phyloP scores from a whole-genome alignment of 2,329 filamentous ascomycete genomes.

The Nothomitra cinnamomea region DNA sequence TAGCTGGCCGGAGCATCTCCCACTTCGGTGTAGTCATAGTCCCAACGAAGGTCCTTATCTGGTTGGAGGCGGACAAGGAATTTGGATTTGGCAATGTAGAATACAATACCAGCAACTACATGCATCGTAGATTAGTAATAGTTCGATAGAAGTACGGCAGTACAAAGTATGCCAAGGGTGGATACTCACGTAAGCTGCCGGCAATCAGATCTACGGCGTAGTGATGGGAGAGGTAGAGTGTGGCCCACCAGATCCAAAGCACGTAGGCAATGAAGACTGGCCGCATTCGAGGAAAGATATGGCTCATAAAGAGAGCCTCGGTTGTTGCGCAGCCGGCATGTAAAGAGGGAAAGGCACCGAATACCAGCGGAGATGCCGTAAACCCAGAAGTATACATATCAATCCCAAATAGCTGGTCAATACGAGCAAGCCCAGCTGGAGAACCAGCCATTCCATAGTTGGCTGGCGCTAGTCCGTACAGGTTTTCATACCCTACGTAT shows the following conservation, averaged over 20 bases:
- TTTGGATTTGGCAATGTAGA: slow-evolving; percentile 63
- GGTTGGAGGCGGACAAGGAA: slow-evolving; percentile 69
- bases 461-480: slow-evolving; percentile 76
- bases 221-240: slow-evolving; percentile 95
- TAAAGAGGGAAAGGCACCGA: slow-evolving; percentile 86
- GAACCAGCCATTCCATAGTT: slow-evolving; percentile 85
- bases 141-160: background rate
- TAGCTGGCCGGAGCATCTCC: slow-evolving; percentile 44
- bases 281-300: slow-evolving; percentile 72
- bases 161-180: background rate
- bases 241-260: slow-evolving; percentile 94
- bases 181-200: slow-evolving; percentile 45
- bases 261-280: slow-evolving; percentile 70
- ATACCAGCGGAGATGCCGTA: slow-evolving; percentile 76
- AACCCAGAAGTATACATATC: slow-evolving; percentile 90
- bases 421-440: slow-evolving; percentile 72
- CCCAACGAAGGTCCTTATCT: slow-evolving; percentile 81
- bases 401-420: slow-evolving; percentile 78
- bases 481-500: slow-evolving; percentile 57
- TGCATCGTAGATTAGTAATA: slow-evolving; percentile 11
- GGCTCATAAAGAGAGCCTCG: slow-evolving; percentile 82
- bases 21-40: slow-evolving; percentile 83
- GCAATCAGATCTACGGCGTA: slow-evolving; percentile 88
- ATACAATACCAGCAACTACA: slow-evolving; percentile 48
- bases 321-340: slow-evolving; percentile 81